Evolutionary conservation across 345 rosid genomes (phyloP).

Genomic region (Populus simonii): DNA sequence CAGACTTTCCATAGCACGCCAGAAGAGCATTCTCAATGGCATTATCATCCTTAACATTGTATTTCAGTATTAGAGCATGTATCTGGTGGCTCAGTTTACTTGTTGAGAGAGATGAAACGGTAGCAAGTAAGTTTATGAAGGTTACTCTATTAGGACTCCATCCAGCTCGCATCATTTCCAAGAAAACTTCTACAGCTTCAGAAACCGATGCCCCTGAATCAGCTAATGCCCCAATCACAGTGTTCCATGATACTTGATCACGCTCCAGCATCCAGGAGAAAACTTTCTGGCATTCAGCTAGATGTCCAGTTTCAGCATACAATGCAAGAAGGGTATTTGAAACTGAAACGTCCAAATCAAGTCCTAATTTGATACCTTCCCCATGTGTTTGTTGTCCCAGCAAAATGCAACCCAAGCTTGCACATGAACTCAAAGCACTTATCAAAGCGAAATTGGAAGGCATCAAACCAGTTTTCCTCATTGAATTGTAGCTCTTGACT

Average conservation of each 20-base stretch:
- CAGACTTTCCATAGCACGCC: constrained; percentile 84
- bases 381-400: constrained; percentile 67
- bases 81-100: constrained; percentile 55
- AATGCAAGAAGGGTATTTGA: constrained; percentile 79
- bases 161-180: constrained; percentile 60
- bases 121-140: constrained; percentile 64
- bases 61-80: constrained; percentile 61
- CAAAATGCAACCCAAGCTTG: constrained; percentile 61
- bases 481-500: constrained; percentile 37
- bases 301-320: constrained; percentile 58
- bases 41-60: constrained; percentile 39
- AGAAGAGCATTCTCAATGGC: constrained; percentile 78
- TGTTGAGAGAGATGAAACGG: constrained; percentile 53
- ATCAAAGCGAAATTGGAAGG: constrained; percentile 69
- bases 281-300: constrained; percentile 46
- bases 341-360: constrained; percentile 77
- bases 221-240: constrained; percentile 75
- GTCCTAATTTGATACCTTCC: constrained; percentile 66
- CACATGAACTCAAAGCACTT: constrained; percentile 80
- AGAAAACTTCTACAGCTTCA: constrained; percentile 50
- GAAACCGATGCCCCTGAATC: constrained; percentile 46
- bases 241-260: constrained; percentile 93
- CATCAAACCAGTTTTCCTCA: constrained; percentile 53
- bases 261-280: constrained; percentile 62
- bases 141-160: constrained; percentile 65